Evolutionary conservation across 2,329 filamentous ascomycete genomes (phyloP), one percentile per base, ranked within the genome.

Genomic region (Cercospora berteroae): DNA sequence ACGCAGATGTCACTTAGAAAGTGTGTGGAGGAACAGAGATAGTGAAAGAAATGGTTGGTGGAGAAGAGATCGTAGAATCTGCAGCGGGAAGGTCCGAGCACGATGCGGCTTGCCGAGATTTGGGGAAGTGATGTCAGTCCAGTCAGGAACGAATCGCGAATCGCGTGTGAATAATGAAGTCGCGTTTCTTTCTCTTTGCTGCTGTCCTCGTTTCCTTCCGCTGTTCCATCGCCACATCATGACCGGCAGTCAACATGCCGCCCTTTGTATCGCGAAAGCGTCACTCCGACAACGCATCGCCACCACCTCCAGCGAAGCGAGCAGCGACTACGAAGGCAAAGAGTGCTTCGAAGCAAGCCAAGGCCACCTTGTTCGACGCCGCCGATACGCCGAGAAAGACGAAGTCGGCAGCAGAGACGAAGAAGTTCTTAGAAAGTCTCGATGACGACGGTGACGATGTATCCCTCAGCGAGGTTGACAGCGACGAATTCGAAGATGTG

Each of bases 241-340:
- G 55, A 58, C 29, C 10, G 29, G 12, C 55, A 58, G 29, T 13
- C 48, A 78, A 59, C 48, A 93, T 93, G 90, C 89, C 90, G 74
- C 89, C 90, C 25, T 81, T 86, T 71, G 83, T 91, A 16, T 84
- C 88, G 59, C 87, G 88, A 72, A 93, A 93, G 80, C 86, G 89
- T 68, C 74, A 87, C 71, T 86, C 84, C 68, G 85, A 86, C 1
- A 80, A 84, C 0, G 78, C 80, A 1, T 77, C 80, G 29, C 74
- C 77, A 33, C 74, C 78, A 55, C 66, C 71, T 27, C 23, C 66
- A 23, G 70, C 70, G 25, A 74, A 69, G 42, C 67, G 68, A 13
- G 66, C 71, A 52, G 29, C 67, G 44, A 73, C 60, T 4, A 25
- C 50, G 12, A 56, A 33, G 31, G 31, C 48, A n/a, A 55, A 57